phyloP scores from a whole-genome alignment of 257 asterid genomes.

The Solanum phureja region DNA sequence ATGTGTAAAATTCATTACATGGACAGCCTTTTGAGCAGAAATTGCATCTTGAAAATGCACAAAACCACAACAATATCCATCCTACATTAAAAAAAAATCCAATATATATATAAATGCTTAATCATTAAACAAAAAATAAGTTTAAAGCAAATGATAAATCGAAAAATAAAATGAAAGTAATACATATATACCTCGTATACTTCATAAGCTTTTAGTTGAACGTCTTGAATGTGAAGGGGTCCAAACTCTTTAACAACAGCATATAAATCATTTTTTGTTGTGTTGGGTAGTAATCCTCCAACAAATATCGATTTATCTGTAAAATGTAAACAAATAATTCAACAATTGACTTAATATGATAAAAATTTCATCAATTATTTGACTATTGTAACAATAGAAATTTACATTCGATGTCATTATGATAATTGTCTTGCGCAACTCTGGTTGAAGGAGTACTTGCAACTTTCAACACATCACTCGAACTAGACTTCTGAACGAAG shows the following conservation, averaged over 20 bases:
- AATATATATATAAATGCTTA: conserved; percentile 2
- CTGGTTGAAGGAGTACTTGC: background rate
- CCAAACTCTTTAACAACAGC: conserved; percentile 47
- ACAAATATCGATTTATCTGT: conserved; percentile 37
- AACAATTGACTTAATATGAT: background rate
- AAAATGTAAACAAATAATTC: background rate
- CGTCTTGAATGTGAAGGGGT: conserved; percentile 15
- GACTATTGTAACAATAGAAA: conserved; percentile 6
- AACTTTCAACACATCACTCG: background rate
- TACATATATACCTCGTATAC: conserved; percentile 4
- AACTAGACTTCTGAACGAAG: background rate
- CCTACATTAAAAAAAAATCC: conserved; percentile 14
- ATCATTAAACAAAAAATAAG: background rate
- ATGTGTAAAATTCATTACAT: conserved; percentile 17
- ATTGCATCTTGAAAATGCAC: conserved; percentile 55
- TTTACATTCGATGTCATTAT: background rate
- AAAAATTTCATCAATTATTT: background rate
- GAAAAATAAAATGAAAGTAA: too few relatives aligned
- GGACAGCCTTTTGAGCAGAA: conserved; percentile 50
- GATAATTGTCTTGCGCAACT: background rate
- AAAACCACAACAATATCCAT: conserved; percentile 62
- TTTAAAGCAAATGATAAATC: too few relatives aligned
- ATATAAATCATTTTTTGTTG: conserved; percentile 28
- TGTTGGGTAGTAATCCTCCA: conserved; percentile 31
- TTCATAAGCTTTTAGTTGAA: conserved; percentile 38